A percentile compares a stretch with the other conserved stretches of the same genome.
Evolutionary conservation across 2,329 filamentous ascomycete species (phyloP).

Genomic region (Fusarium cyanostomum): DNA sequence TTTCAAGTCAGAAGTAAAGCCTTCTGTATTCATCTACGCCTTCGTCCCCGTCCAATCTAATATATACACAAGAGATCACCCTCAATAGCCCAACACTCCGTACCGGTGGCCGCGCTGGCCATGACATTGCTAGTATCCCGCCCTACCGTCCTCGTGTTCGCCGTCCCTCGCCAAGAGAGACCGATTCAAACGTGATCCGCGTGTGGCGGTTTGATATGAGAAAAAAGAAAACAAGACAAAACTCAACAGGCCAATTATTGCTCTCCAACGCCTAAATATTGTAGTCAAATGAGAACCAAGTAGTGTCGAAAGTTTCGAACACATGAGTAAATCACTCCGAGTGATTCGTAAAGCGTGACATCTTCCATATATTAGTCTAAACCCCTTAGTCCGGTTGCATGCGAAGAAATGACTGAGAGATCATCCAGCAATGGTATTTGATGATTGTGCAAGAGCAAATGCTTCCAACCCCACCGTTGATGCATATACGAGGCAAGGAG

Average conservation of each 20-base stretch:
- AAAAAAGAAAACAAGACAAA: constrained; percentile 13
- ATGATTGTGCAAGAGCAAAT: constrained; percentile 33
- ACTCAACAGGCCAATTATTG: constrained; percentile 20
- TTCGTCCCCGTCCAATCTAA: constrained; percentile 29
- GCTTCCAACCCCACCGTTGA: constrained; percentile 17
- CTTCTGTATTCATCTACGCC: constrained; percentile 36
- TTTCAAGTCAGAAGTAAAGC: constrained; percentile 27
- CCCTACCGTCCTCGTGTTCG: constrained; percentile 19
- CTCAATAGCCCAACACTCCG: constrained; percentile 26
- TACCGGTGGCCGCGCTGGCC: constrained; percentile 16
- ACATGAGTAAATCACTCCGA: constrained; percentile 27
- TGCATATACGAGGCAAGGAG: constrained; percentile 9
- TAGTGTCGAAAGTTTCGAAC: constrained; percentile 25
- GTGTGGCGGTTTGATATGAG: constrained; percentile 13
- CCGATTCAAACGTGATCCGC: constrained; percentile 9
- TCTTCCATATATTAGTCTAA: constrained; percentile 5
- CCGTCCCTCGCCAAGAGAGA: constrained; percentile 3
- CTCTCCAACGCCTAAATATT: constrained; percentile 37
- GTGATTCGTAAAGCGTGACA: constrained; percentile 22
- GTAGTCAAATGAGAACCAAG: constrained; percentile 18
- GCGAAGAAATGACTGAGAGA: constrained; percentile 20
- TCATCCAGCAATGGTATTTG: constrained; percentile 23
- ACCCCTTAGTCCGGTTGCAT: constrained; percentile 10
- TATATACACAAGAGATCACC: constrained; percentile 33
- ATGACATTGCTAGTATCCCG: constrained; percentile 22